Evolutionary conservation across 2,329 filamentous ascomycete species (phyloP), one percentile per base, ranked within the genome.

Genomic region (Zarea fungicola): DNA sequence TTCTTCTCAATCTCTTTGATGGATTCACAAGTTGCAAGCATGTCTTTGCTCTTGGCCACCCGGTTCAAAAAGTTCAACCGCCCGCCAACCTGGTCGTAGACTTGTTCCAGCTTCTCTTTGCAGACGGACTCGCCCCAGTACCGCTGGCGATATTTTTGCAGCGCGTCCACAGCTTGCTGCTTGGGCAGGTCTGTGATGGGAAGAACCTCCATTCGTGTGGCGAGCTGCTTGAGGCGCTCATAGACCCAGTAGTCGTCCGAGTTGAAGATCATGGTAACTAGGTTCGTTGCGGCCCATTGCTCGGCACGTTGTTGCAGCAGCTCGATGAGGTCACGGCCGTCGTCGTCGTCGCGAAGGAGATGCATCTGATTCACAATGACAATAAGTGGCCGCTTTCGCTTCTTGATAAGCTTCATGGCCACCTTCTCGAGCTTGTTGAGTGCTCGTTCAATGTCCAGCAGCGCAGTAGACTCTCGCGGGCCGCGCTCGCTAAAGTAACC

Each of bases 241-340:
- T 96, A 97, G 1, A 99, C 87, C 93, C 93, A 99, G 69, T 96
- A 99, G 64, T 97, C 93, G 66, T 99, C 93, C 47, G 84, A 91
- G 68, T 96, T 97, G 71, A 99, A 90, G 28, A 99, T 84, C 75
- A 89, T 80, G 1, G 93, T 97, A 25, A 95, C 88, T 8, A 99
- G 77, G 55, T 89, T 92, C 18, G 87, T 83, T 1, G 92, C 93
- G 1, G 93, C 92, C 93, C 93, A 99, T 65, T 93, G 87, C 67
- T 99, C 93, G 1, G 93, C 92, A 26, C 91, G 83, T 64, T 99
- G 93, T 62, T 99, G 93, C 25, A 99, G 83, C 42, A 99, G 80
- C 66, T 99, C 93, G 35, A 99, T 82, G 13, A 99, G 74, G 63
- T 97, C 89, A 49, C 86, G 85, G n/a, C 93, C 93, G 59, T 95